These are phyloP conservation scores for Paramecium bursaria DNA, from an alignment of 73 alveolate species.

Conservation along the genomic window DNA sequence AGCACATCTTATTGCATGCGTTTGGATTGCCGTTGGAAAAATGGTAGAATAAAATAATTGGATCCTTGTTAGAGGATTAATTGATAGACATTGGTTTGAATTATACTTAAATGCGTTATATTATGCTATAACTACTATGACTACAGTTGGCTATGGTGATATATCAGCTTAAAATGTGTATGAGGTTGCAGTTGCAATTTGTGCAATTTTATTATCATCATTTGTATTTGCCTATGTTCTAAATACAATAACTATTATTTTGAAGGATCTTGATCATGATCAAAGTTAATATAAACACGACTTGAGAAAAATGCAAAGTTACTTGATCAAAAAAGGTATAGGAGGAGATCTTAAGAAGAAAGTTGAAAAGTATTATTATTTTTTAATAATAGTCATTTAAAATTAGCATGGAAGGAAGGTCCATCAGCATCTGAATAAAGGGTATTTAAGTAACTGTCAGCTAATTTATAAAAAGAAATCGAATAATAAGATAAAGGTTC, in stretches of 20 bases:
- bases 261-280: constrained; percentile 39
- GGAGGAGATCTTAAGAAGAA: constrained; percentile 23
- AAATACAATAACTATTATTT: constrained; percentile 33
- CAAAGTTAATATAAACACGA: constrained; percentile 16
- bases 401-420: constrained; percentile 5
- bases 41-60: constrained; percentile 7
- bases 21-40: constrained; percentile 60
- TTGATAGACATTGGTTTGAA: constrained; percentile 1
- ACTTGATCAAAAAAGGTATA: constrained; percentile 32
- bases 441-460: constrained; percentile 23
- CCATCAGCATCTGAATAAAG: constrained; percentile 27
- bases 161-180: constrained; percentile 34
- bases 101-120: constrained; percentile 55
- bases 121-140: constrained; percentile 52
- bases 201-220: constrained; percentile 29
- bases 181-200: constrained; percentile 29
- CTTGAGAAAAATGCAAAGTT: not conserved
- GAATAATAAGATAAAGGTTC: constrained; percentile 43
- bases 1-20: constrained; percentile 40
- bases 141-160: constrained; percentile 64
- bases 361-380: constrained; percentile 25
- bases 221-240: constrained; percentile 45
- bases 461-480: constrained; percentile 7
- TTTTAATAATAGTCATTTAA: constrained; percentile 6
- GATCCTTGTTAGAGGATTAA: not conserved